Percentiles rank a stretch among this genome's conserved stretches.
Conservation (phyloP, 495 filamentous ascomycete species). For the Staphylotrichum tortipilum region DNA sequence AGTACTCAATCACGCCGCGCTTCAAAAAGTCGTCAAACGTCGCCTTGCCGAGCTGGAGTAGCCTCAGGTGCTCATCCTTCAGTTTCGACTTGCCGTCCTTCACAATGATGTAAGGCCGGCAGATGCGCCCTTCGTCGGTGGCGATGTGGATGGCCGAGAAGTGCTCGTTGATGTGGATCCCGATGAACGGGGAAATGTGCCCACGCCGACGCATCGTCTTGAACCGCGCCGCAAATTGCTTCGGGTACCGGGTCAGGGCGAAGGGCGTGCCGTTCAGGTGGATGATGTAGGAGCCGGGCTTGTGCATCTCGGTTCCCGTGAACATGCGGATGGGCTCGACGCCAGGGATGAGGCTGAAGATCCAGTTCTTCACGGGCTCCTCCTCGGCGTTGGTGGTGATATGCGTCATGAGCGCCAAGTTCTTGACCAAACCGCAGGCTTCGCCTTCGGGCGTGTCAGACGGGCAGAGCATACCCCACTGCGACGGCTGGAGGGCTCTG, state of each 20-base stretch:
- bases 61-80: slow-evolving; percentile 61
- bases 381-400: slow-evolving; percentile 95
- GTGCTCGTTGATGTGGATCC: slow-evolving; percentile 90
- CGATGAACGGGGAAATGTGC: slow-evolving; percentile 85
- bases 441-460: slow-evolving; percentile 98
- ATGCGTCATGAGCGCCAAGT: slow-evolving; percentile 97
- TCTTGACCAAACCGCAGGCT: slow-evolving; percentile 95
- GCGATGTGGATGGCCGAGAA: slow-evolving; percentile 88
- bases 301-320: slow-evolving; percentile 76
- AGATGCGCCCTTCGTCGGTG: slow-evolving; percentile 93
- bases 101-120: slow-evolving; percentile 88
- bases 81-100: slow-evolving; percentile 76
- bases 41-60: slow-evolving; percentile 69
- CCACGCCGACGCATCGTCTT: slow-evolving; percentile 77
- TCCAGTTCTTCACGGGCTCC: slow-evolving; percentile 69
- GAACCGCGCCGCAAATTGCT: slow-evolving; percentile 74
- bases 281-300: slow-evolving; percentile 73
- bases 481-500: slow-evolving; percentile 89
- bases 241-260: slow-evolving; percentile 72
- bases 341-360: slow-evolving; percentile 64
- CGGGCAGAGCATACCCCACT: slow-evolving; percentile 95
- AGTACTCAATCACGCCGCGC: slow-evolving; percentile 83
- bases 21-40: slow-evolving; percentile 89
- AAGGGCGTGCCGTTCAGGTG: slow-evolving; percentile 92
- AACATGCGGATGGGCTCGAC: slow-evolving; percentile 49